Conservation (phyloP, 345 rosid species). For the Citrus cavaleriei region DNA sequence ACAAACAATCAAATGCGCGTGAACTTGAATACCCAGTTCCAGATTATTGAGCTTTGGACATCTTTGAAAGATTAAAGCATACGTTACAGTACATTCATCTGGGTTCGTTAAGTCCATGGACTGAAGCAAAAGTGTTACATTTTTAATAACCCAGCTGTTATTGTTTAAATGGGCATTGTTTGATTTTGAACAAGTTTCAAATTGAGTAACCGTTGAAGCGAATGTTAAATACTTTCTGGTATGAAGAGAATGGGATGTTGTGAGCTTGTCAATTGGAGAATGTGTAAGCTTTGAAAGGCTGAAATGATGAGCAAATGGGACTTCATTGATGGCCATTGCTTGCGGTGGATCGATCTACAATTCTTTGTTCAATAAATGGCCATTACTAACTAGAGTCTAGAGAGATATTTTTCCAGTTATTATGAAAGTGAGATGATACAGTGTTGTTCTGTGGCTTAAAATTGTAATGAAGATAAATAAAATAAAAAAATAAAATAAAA, state of each 20-base stretch:
- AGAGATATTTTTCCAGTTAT: not conserved
- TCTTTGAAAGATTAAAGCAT: constrained; percentile 4
- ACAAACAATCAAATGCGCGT: not conserved
- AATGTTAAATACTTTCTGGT: not conserved
- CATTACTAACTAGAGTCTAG: too few species aligned
- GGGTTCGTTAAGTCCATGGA: not conserved
- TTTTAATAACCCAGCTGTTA: not conserved
- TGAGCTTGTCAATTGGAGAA: not conserved
- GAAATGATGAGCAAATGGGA: not conserved
- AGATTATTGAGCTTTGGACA: not conserved
- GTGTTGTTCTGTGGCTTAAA: not conserved
- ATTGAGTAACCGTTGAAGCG: not conserved
- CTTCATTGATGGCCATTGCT: not conserved
- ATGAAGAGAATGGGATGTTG: not conserved
- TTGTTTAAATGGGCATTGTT: not conserved
- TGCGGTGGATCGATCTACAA: not conserved
- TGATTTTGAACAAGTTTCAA: not conserved
- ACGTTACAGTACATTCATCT: not conserved
- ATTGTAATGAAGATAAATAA: too few species aligned
- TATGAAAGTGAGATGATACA: not conserved
- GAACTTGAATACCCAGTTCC: constrained; percentile 6
- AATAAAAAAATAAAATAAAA: too few species aligned
- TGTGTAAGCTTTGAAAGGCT: not conserved
- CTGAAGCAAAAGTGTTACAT: not conserved
- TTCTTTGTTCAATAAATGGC: not conserved